phyloP scores from a whole-genome alignment of 139 green algal species.

The Raphidocelis subcapitata region DNA sequence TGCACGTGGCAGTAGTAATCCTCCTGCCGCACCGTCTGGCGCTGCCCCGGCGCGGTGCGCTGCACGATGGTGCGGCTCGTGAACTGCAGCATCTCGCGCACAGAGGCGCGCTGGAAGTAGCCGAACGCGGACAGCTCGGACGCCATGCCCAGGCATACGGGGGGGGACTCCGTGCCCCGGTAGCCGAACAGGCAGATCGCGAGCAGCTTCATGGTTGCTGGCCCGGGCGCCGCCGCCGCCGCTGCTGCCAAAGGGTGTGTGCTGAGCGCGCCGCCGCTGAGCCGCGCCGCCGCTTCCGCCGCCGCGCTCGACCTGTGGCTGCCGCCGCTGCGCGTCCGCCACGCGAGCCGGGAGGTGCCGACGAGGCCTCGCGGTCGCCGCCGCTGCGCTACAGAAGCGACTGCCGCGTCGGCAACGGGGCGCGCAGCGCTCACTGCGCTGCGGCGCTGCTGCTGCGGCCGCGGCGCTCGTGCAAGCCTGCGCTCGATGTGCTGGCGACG shows the following conservation, averaged over 20 bases:
- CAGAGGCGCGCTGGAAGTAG: conserved; percentile 88
- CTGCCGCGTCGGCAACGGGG: too few relatives aligned
- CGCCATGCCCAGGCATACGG: conserved; percentile 69
- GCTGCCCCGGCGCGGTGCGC: conserved; percentile 76
- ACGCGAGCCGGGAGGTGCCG: too few relatives aligned
- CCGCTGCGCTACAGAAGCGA: too few relatives aligned
- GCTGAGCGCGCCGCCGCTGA: too few relatives aligned
- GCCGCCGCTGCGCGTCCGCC: too few relatives aligned
- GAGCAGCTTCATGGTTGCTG: conserved; percentile 28
- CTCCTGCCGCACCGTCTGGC: conserved; percentile 87
- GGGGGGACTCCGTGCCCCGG: conserved; percentile 5
- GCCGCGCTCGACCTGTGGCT: too few relatives aligned
- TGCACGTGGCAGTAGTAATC: conserved; percentile 95
- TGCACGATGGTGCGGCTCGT: conserved; percentile 89
- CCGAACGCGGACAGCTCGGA: conserved; percentile 91
- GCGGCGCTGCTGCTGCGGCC: too few relatives aligned
- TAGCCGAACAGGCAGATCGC: conserved; percentile 17
- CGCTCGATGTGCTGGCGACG: too few relatives aligned
- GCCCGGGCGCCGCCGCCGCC: not conserved
- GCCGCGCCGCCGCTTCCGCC: too few relatives aligned
- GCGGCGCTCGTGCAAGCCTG: too few relatives aligned
- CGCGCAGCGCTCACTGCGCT: too few relatives aligned
- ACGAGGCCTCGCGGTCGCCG: too few relatives aligned
- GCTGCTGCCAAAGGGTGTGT: not conserved
- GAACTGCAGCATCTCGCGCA: conserved; percentile 95